These are phyloP conservation scores for Thelonectria rubi DNA, from an alignment of 2,329 filamentous ascomycete genomes.

Conservation along the genomic window DNA sequence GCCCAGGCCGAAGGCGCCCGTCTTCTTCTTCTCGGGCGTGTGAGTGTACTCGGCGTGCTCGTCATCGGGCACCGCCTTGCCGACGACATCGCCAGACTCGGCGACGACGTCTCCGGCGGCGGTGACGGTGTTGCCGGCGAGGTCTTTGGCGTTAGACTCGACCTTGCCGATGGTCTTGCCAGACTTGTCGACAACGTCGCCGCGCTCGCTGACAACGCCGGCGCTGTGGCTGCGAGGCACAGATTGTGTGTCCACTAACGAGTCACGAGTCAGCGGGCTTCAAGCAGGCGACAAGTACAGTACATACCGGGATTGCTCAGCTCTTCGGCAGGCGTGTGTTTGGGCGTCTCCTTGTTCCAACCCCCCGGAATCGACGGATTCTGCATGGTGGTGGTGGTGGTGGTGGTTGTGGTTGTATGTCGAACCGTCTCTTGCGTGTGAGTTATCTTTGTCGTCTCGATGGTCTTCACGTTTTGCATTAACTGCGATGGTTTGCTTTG, in stretches of 20 bases:
- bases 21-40: constrained; percentile 44
- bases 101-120: constrained; percentile 48
- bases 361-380: constrained; percentile 44
- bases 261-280: background rate
- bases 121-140: constrained; percentile 53
- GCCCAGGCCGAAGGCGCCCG: constrained; percentile 41
- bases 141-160: constrained; percentile 50
- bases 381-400: constrained; percentile 33
- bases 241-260: constrained; percentile 42
- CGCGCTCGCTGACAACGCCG: constrained; percentile 54
- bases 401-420: constrained; percentile 21
- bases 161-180: constrained; percentile 56
- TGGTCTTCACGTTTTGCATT: background rate
- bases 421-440: background rate
- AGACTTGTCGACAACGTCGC: constrained; percentile 55
- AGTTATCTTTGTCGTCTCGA: background rate
- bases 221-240: constrained; percentile 51
- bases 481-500: background rate
- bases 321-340: constrained; percentile 39
- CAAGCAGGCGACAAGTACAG: background rate
- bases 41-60: constrained; percentile 53
- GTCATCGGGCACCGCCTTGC: constrained; percentile 49
- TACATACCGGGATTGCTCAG: constrained; percentile 46
- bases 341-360: constrained; percentile 45
- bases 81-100: constrained; percentile 52